Evolutionary conservation across 2,329 filamentous ascomycete genomes (phyloP), one percentile per base, ranked within the genome.

Genomic region (Neoscytalidium dimidiatum): DNA sequence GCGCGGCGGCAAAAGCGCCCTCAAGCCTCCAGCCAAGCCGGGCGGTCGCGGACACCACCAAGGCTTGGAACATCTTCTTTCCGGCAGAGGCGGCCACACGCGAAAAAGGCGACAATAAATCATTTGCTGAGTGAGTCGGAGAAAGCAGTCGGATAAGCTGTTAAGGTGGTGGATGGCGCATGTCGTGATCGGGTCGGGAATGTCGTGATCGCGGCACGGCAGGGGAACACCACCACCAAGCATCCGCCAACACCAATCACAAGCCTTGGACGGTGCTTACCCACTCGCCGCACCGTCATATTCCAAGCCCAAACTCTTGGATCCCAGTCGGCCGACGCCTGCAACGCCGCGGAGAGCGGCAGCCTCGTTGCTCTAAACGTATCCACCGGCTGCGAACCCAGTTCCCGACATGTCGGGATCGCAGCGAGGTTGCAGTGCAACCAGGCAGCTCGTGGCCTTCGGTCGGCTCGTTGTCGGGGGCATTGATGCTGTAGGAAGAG

Each of bases 201-300:
- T 64, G 62, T 64, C 62, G 62, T 64, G 62, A 64, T 64, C 49
- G 49, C 46, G 49, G 38, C 49, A 41, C 62, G 35, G 62, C 62
- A 57, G 62, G 62, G 51, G 41, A 44, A 17, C 13, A 64, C 14
- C 21, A 38, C 51, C 51, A 48, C 48, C 41, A 52, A 41, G 41
- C 51, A 21, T 46, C 29, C 29, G 62, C 38, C 51, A 38, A 56
- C 49, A 48, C 62, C 62, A 64, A 64, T 64, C 62, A 56, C 13
- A 41, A 7, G 41, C 28, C 51, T 41, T 57, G 21, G 35, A 17
- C 23, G 44, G 26, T 23, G 26, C 29, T 56, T 56, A 38, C 38
- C 41, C 49, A 44, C 19, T 11, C 29, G 28, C 49, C 51, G 29
- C 35, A 29, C 38, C 41, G 51, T 64, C 62, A 64, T 64, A 5